Conservation (phyloP, 805 yeast genomes). For the Metschnikowia lochheadii region DNA sequence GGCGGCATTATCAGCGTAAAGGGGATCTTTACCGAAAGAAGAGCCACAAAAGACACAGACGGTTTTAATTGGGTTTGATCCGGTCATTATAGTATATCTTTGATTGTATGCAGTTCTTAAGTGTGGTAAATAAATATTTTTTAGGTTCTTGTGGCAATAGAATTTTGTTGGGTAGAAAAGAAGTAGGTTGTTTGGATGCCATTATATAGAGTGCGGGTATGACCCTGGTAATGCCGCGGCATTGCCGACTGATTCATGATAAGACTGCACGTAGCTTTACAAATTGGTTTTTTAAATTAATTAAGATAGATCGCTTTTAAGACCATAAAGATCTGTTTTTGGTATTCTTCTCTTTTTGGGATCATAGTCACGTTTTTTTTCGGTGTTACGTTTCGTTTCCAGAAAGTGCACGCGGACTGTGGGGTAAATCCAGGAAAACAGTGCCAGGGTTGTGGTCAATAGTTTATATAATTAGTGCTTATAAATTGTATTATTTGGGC, state of each 20-base stretch:
- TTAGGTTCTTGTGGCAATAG: no score
- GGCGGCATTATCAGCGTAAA: slow-evolving; percentile 51
- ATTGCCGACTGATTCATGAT: slow-evolving; percentile 5
- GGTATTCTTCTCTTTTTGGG: neutral
- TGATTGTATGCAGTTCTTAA: neutral
- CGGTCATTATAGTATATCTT: slow-evolving; percentile 18
- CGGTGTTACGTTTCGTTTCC: neutral
- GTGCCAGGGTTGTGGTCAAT: neutral
- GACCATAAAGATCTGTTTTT: neutral
- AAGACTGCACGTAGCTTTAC: neutral
- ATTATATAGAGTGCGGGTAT: slow-evolving; percentile 1
- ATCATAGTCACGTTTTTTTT: neutral
- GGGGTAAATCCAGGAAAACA: neutral
- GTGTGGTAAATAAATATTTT: neutral
- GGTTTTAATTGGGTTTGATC: slow-evolving; percentile 32
- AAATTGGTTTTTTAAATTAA: neutral
- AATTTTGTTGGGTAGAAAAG: neutral
- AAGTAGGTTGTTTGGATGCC: neutral
- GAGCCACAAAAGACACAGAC: slow-evolving; percentile 89
- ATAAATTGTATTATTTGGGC: no score
- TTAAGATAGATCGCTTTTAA: neutral
- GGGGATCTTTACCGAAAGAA: slow-evolving; percentile 56
- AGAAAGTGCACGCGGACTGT: neutral
- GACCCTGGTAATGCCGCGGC: slow-evolving; percentile 10
- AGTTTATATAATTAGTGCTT: neutral